These are phyloP conservation scores for Syzygium malaccense DNA, from an alignment of 441 rosid species.

Conservation along the genomic window DNA sequence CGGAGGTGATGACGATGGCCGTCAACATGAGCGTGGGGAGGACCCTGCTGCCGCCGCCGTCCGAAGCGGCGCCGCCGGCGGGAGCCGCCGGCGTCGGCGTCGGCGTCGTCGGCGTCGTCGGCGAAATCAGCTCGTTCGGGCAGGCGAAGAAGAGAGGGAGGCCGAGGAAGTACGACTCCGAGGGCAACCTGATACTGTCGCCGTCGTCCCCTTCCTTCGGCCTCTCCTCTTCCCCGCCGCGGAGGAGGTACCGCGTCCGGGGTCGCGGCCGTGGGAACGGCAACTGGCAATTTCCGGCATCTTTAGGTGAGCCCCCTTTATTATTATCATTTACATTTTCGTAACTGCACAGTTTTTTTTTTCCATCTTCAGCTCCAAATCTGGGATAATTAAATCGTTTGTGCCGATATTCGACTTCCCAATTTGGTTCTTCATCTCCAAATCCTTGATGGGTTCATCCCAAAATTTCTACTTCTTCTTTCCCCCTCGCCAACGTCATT, in stretches of 20 bases:
- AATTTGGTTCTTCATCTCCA: not conserved
- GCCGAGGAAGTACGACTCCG: constrained; percentile 42
- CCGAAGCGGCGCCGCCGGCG: not conserved
- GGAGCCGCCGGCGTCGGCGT: not conserved
- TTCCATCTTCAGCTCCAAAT: not conserved
- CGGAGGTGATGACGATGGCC: not conserved
- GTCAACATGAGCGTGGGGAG: constrained; percentile 12
- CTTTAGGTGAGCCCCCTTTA: constrained; percentile 29
- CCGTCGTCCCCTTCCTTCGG: constrained; percentile 19
- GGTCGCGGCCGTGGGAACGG: constrained; percentile 33
- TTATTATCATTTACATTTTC: not conserved
- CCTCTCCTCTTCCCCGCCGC: constrained; percentile 7
- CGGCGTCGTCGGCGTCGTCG: not conserved
- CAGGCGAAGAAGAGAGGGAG: constrained; percentile 44
- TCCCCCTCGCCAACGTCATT: not conserved
- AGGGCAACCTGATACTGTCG: constrained; percentile 37
- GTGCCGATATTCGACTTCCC: not conserved
- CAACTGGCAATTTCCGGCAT: constrained; percentile 47
- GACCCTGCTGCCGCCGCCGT: not conserved
- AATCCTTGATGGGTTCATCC: not conserved
- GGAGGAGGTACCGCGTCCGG: constrained; percentile 27
- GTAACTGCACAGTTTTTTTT: not conserved
- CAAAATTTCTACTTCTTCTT: not conserved
- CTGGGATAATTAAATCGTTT: not conserved
- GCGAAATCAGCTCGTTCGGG: constrained; percentile 12